These are phyloP conservation scores for Gigaspora rosea DNA, from an alignment of 192 early-diverging fungal genomes.

Conservation along the genomic window DNA sequence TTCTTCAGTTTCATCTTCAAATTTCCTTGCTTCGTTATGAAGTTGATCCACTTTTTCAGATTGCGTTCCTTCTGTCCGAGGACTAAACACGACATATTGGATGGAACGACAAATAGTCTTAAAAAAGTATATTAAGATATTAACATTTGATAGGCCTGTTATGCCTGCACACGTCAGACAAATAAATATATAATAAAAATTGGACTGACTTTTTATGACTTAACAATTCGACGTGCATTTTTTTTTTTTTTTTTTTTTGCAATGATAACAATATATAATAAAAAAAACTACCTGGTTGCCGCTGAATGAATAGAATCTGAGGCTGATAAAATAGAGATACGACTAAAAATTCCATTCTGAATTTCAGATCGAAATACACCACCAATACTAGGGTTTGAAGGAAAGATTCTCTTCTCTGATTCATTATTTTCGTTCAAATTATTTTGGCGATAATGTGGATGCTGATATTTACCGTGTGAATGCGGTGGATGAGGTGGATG, in stretches of 20 bases:
- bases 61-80: background rate
- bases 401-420: background rate
- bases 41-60: background rate
- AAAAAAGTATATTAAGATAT: conserved; percentile 13
- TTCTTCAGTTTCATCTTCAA: background rate
- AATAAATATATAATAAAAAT: too few relatives aligned
- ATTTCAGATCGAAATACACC: conserved; percentile 20
- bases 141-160: conserved; percentile 1
- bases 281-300: background rate
- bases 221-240: too few relatives aligned
- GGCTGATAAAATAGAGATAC: background rate
- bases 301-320: background rate
- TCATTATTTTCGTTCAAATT: background rate
- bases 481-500: too few relatives aligned
- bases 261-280: too few relatives aligned
- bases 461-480: background rate
- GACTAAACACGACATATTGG: conserved; percentile 8
- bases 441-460: conserved; percentile 11
- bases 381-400: background rate
- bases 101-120: conserved; percentile 11
- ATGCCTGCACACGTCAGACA: background rate
- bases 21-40: background rate
- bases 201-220: too few relatives aligned
- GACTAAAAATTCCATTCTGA: conserved; percentile 30
- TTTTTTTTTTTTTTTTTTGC: too few relatives aligned